Percentiles rank a stretch among this genome's conserved stretches.
phyloP scores from a whole-genome alignment of 768 basidiomycete genomes.

The Podaxis sp. region DNA sequence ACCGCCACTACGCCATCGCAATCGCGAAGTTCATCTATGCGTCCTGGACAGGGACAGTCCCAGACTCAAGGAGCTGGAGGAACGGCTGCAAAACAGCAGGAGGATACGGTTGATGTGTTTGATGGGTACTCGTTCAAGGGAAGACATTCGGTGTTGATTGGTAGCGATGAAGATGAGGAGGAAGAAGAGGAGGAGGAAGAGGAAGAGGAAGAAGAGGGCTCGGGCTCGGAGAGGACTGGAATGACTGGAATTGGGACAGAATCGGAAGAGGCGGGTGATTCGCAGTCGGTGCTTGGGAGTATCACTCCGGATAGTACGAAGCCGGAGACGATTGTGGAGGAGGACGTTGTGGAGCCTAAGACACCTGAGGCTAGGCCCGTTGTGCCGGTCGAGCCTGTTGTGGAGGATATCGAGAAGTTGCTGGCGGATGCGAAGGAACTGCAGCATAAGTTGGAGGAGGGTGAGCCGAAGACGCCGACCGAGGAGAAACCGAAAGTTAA shows the following conservation, averaged over 20 bases:
- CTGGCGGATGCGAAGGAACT: slow-evolving; percentile 13
- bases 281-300: slow-evolving; percentile 7
- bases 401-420: slow-evolving; percentile 12
- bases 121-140: slow-evolving; percentile 96
- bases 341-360: slow-evolving; percentile 57
- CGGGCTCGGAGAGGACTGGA: slow-evolving; percentile 22
- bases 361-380: slow-evolving; percentile 69
- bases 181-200: slow-evolving; percentile 39
- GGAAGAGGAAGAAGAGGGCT: slow-evolving; percentile 27
- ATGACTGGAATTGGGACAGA: slow-evolving; percentile 19
- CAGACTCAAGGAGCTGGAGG: slow-evolving; percentile 12
- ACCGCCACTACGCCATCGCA: slow-evolving; percentile 79
- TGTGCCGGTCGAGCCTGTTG: not conserved
- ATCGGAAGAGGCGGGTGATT: slow-evolving; percentile 12
- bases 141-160: slow-evolving; percentile 74
- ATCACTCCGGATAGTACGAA: not conserved
- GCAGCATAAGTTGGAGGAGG: slow-evolving; percentile 14
- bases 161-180: slow-evolving; percentile 67
- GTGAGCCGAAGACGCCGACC: slow-evolving; percentile 16
- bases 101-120: slow-evolving; percentile 75
- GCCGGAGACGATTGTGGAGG: slow-evolving; percentile 13
- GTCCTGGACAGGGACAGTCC: slow-evolving; percentile 25
- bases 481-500: slow-evolving; percentile 6
- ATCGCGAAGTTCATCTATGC: slow-evolving; percentile 74
- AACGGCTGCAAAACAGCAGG: slow-evolving; percentile 26